Evolutionary conservation across 2,329 filamentous ascomycete species (phyloP), one percentile per base, ranked within the genome.

Genomic region (Cercospora canescens): DNA sequence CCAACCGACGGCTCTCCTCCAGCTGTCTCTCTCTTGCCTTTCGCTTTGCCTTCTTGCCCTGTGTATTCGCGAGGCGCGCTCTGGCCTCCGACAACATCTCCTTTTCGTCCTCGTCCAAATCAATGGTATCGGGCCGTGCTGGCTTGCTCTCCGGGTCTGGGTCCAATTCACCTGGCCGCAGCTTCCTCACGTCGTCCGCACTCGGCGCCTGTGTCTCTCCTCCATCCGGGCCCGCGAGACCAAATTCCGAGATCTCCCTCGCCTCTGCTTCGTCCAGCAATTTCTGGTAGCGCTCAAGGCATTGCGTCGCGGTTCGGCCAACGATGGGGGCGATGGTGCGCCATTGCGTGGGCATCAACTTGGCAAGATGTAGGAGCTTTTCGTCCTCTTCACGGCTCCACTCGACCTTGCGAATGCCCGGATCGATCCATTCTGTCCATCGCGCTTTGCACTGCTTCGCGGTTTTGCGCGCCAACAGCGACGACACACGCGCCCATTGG

Each of bases 341-440:
- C 95, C 95, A 99, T 87, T 99, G 95, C 30, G 94, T 98, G 64
- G 95, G 95, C 90, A 99, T 97, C 81, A 99, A 85, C 86, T 98
- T 99, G 68, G 95, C 95, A 76, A 99, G 86, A 76, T 98, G 95
- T 74, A 99, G 82, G 67, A 99, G 86, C 82, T 96, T 97, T 84
- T 99, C 95, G 79, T 99, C 95, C 79, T 99, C 95, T 80, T 99
- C 95, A 76, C 95, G 92, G 78, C 93, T 97, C 94, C 95, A 99
- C 82, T 99, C 95, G 73, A 96, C 95, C 85, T 99, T 99, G 76
- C 94, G 92, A 83, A 99, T 98, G 77, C 92, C 92, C 21, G 95
- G 95, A 77, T 99, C 95, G 72, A 99, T 87, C 94, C 95, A 99
- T 86, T 99, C 94, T 78, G 90, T 89, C 95, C 95, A 99, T 82